phyloP scores from a whole-genome alignment of 805 yeast genomes.

The Cyberlindnera euphorbiiphila region DNA sequence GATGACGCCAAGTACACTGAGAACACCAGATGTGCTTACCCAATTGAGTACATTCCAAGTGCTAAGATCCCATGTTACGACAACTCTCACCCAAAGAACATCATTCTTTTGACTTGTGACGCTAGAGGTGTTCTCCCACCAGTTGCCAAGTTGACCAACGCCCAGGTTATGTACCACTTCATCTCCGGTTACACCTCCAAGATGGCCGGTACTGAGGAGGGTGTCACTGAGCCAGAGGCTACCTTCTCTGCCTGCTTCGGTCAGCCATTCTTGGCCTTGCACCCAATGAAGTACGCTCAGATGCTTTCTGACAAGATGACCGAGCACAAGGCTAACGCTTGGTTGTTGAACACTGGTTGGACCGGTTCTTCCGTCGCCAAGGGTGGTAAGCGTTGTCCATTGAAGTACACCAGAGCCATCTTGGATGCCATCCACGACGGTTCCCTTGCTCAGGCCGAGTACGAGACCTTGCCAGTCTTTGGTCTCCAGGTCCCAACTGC shows the following conservation, averaged over 20 bases:
- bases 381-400: constrained; percentile 97
- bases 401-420: constrained; percentile 96
- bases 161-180: constrained; percentile 98
- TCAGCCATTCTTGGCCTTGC: constrained; percentile 96
- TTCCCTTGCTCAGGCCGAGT: constrained; percentile 71
- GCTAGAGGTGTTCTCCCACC: constrained; percentile 98
- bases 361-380: constrained; percentile 87
- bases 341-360: constrained; percentile 99
- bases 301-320: constrained; percentile 92
- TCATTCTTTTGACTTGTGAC: constrained; percentile 90
- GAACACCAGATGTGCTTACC: constrained; percentile 98
- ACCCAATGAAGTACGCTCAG: constrained; percentile 96
- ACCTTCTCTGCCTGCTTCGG: constrained; percentile 98
- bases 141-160: constrained; percentile 85
- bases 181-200: constrained; percentile 98
- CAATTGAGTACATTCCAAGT: constrained; percentile 93
- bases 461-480: constrained; percentile 81
- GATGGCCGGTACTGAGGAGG: constrained; percentile 99
- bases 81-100: constrained; percentile 86
- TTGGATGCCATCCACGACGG: constrained; percentile 94
- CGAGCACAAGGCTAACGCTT: constrained; percentile 84
- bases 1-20: constrained; percentile 80
- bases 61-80: constrained; percentile 95
- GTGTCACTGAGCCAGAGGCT: constrained; percentile 97
- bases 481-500: constrained; percentile 82